These are phyloP conservation scores for Yarrowia hollandica DNA, from an alignment of 805 yeast genomes.

Conservation along the genomic window DNA sequence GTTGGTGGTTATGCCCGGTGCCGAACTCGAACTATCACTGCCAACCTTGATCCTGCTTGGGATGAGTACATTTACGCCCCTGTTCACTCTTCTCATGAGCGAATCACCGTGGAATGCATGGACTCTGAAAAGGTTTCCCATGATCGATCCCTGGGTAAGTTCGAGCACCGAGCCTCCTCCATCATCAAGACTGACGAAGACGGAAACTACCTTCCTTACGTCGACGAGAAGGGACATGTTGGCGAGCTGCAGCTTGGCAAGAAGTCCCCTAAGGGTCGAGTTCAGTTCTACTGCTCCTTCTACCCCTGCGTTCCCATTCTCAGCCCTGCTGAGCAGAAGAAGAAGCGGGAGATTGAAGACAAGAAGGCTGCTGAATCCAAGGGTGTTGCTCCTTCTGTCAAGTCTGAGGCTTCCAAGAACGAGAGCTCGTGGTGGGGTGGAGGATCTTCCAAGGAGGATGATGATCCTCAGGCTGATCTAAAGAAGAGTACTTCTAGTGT, in stretches of 20 bases:
- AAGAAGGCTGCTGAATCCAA: slow-evolving; percentile 43
- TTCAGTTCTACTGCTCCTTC: slow-evolving; percentile 74
- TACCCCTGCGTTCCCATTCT: slow-evolving; percentile 81
- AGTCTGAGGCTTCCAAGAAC: slow-evolving; percentile 29
- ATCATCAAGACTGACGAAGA: slow-evolving; percentile 61
- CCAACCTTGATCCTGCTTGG: slow-evolving; percentile 79
- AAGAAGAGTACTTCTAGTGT: slow-evolving; percentile 31
- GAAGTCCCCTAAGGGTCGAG: slow-evolving; percentile 80
- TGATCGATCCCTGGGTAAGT: slow-evolving; percentile 85
- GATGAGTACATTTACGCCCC: slow-evolving; percentile 81
- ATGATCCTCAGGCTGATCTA: slow-evolving; percentile 31
- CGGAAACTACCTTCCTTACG: slow-evolving; percentile 51
- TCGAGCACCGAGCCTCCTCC: slow-evolving; percentile 66
- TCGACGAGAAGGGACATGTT: slow-evolving; percentile 45
- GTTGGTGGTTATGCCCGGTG: slow-evolving; percentile 74
- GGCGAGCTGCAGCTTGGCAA: slow-evolving; percentile 65
- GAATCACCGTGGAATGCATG: slow-evolving; percentile 83
- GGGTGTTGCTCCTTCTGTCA: slow-evolving; percentile 30
- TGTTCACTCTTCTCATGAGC: slow-evolving; percentile 78
- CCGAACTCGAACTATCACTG: slow-evolving; percentile 68
- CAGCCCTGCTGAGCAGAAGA: slow-evolving; percentile 62
- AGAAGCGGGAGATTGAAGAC: slow-evolving; percentile 42
- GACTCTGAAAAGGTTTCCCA: slow-evolving; percentile 77
- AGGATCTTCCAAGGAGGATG: slow-evolving; percentile 29
- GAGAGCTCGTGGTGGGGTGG: slow-evolving; percentile 15